Evolutionary conservation across 179 eudicot genomes (phyloP), one percentile per base, ranked within the genome.

Genomic region (Nepenthes alata): DNA sequence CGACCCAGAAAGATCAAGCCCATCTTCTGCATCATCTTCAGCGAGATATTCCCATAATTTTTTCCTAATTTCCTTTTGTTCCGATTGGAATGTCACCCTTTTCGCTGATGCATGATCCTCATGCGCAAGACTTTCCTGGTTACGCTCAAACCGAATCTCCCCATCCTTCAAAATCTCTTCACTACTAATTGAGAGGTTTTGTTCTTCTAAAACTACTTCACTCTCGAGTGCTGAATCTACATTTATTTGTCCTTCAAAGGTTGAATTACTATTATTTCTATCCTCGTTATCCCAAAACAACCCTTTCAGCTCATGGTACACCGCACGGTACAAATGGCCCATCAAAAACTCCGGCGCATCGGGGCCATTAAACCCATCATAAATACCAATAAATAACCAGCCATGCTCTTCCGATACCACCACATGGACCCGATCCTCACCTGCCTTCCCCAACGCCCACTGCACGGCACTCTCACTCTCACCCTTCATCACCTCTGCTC

Each of bases 351-450:
- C 98, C 0, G 98, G 98, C 10, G 95, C 98, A 89, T 93, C 98
- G 3, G 98, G 96, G 16, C 98, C 98, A 61, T 93, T 93, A 71
- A 93, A 93, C 64, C 98, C 98, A 65, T 93, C 98, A 74, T 93
- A 93, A 74, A 93, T 93, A 81, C 98, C 98, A 60, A 89, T 89
- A 80, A 91, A 91, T 55, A 91, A 70, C 98, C 98, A 93, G 5
- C 93, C 98, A 70, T 75, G 91, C 64, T 89, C 96, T 58, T 93
- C 98, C 1, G 96, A 93, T 2, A 93, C 89, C 11, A 93, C 98
- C 71, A 93, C 98, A 61, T 93, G 98, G 2, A 93, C 98, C 56
- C 98, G 79, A 83, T 93, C 98, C 78, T 93, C 98, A 2, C 98
- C 98, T 1, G 98, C 98, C 72, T 90, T 90, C 54, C 98, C 96